Evolutionary conservation across 192 early-diverging fungal species (phyloP).

Genomic region (Backusella westeae): DNA sequence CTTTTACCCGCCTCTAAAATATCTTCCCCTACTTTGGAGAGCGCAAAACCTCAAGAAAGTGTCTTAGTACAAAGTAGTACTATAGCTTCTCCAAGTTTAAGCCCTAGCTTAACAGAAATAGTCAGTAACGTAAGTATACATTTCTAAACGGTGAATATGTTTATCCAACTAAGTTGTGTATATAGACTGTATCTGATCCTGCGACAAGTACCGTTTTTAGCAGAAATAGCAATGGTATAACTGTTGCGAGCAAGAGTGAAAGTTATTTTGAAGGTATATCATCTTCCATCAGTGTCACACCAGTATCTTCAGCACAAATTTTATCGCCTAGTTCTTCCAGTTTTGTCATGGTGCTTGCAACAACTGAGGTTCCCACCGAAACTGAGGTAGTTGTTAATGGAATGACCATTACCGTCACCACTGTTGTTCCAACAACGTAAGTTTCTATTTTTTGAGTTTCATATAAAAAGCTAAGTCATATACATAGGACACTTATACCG

Average conservation of each 20-base stretch:
- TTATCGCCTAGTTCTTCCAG: not conserved
- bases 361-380: slow-evolving; percentile 2
- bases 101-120: not conserved
- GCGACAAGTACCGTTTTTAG: not conserved
- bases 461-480: not conserved
- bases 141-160: not conserved
- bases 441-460: not conserved
- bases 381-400: slow-evolving; percentile 15
- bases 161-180: not conserved
- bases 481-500: slow-evolving; percentile 11
- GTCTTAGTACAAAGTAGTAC: not conserved
- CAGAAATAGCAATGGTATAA: not conserved
- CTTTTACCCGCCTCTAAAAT: not conserved
- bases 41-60: not conserved
- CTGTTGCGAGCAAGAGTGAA: not conserved
- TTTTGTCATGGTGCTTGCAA: not conserved
- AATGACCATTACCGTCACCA: slow-evolving; percentile 8
- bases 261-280: not conserved
- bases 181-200: not conserved
- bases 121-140: not conserved
- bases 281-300: not conserved
- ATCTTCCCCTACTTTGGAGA: not conserved
- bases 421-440: slow-evolving; percentile 16
- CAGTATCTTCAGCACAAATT: not conserved
- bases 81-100: not conserved